Evolutionary conservation across 73 alveolate genomes (phyloP).

Genomic region (Durusdinium trenchii): DNA sequence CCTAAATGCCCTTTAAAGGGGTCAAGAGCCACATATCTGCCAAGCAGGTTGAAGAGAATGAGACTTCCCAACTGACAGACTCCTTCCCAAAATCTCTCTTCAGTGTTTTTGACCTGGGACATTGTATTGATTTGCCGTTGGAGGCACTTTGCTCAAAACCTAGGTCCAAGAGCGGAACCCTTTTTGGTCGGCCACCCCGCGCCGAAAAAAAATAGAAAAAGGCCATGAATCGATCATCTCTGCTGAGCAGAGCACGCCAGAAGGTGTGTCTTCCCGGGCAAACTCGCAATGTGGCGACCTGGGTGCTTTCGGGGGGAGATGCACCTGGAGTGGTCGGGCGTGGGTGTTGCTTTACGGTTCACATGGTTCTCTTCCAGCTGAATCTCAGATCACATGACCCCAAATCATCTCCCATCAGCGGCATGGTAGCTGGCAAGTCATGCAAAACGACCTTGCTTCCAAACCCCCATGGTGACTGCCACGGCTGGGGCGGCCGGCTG

Average conservation of each 20-base stretch:
- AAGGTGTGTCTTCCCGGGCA: constrained; percentile 74
- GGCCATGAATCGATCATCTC: background rate
- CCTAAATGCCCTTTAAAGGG: too few relatives aligned
- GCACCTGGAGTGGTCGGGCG: background rate
- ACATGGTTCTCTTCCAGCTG: background rate
- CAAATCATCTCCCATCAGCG: background rate
- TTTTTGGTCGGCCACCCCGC: too few relatives aligned
- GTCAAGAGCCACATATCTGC: too few relatives aligned
- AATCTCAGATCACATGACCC: background rate
- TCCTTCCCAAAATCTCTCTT: too few relatives aligned
- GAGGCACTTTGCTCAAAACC: too few relatives aligned
- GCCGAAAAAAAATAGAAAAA: too few relatives aligned
- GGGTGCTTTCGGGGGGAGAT: background rate
- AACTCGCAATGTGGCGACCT: constrained; percentile 88
- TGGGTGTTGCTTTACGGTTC: too few relatives aligned
- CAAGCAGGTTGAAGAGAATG: too few relatives aligned
- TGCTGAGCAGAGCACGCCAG: constrained; percentile 49
- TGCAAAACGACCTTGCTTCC: background rate
- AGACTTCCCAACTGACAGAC: too few relatives aligned
- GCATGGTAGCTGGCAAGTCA: background rate
- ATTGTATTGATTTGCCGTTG: too few relatives aligned
- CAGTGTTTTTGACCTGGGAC: too few relatives aligned
- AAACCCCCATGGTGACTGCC: background rate
- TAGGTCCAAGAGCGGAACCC: too few relatives aligned
- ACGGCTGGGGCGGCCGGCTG: constrained; percentile 1